These are phyloP conservation scores for Meyerozyma athensensis DNA, from an alignment of 1,139 yeast genomes.

Conservation along the genomic window DNA sequence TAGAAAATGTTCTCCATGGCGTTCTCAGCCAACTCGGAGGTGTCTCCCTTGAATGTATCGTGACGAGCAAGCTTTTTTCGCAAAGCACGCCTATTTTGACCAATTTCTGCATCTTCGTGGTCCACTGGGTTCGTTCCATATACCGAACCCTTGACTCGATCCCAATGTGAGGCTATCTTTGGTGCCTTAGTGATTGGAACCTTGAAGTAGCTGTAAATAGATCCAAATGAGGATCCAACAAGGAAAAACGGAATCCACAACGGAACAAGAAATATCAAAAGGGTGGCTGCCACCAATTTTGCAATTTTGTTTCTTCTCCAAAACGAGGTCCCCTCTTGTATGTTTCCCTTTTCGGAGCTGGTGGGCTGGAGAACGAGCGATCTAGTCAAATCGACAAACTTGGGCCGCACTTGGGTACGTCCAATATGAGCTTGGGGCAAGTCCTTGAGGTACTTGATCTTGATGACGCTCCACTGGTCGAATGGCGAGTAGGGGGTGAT, in stretches of 20 bases:
- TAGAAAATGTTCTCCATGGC: slow-evolving; percentile 37
- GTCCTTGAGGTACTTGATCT: slow-evolving; percentile 35
- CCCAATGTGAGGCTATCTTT: slow-evolving; percentile 29
- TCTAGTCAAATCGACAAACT: slow-evolving; percentile 49
- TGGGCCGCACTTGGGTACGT: slow-evolving; percentile 38
- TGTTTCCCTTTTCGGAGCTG: slow-evolving; percentile 20
- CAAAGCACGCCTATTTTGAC: slow-evolving; percentile 26
- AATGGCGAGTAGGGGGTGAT: slow-evolving; percentile 50
- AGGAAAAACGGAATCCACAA: slow-evolving; percentile 52
- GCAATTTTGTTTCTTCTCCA: slow-evolving; percentile 26
- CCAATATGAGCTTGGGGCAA: slow-evolving; percentile 33
- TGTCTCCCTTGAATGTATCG: slow-evolving; percentile 40
- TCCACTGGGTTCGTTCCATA: slow-evolving; percentile 31
- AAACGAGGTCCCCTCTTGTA: slow-evolving; percentile 38
- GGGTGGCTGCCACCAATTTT: slow-evolving; percentile 24
- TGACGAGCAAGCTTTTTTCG: slow-evolving; percentile 25
- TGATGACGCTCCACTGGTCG: slow-evolving; percentile 36
- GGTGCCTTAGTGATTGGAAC: slow-evolving; percentile 23
- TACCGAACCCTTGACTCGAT: slow-evolving; percentile 27
- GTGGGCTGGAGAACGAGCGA: slow-evolving; percentile 16
- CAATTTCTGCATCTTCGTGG: slow-evolving; percentile 29
- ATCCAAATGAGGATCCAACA: slow-evolving; percentile 33
- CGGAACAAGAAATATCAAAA: slow-evolving; percentile 39
- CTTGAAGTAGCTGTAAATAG: slow-evolving; percentile 35
- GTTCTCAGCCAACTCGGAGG: slow-evolving; percentile 34